These are phyloP conservation scores for Pichia nanzhaoensis DNA, from an alignment of 805 yeast species.

Conservation along the genomic window DNA sequence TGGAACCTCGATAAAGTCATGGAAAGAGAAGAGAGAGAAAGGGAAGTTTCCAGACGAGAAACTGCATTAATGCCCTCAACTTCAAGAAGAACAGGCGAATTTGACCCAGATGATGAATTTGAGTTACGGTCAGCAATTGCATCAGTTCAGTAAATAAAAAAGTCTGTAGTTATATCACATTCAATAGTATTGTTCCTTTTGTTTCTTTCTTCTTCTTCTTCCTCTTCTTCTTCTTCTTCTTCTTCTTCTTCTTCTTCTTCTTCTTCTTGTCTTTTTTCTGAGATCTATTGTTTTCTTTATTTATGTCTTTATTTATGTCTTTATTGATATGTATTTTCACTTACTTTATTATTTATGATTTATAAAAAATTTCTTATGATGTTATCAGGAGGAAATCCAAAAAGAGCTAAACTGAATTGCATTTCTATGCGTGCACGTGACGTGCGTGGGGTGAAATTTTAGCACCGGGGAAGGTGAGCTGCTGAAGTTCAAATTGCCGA, in stretches of 20 bases:
- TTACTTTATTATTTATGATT: no score
- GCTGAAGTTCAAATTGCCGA: no score
- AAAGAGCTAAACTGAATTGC: no score
- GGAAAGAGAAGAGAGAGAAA: conserved; percentile 20
- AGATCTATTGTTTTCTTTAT: no score
- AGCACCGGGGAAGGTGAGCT: no score
- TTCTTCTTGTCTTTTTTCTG: neutral
- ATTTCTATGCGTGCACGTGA: no score
- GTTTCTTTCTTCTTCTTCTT: neutral
- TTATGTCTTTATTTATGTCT: no score
- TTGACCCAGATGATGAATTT: neutral
- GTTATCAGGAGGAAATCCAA: no score
- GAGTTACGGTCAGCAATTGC: neutral
- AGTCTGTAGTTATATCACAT: neutral
- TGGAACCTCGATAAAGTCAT: conserved; percentile 29
- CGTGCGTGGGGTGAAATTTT: no score
- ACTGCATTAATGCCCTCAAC: neutral
- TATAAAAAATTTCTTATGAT: no score
- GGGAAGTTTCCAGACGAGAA: conserved; percentile 10
- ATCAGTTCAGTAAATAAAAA: neutral
- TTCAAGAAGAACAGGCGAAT: neutral
- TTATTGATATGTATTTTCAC: no score
- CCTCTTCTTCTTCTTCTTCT: neutral
- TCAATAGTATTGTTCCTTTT: neutral
- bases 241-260: neutral